phyloP scores from a whole-genome alignment of 2,329 filamentous ascomycete genomes.

The Calonectria leucothoes region DNA sequence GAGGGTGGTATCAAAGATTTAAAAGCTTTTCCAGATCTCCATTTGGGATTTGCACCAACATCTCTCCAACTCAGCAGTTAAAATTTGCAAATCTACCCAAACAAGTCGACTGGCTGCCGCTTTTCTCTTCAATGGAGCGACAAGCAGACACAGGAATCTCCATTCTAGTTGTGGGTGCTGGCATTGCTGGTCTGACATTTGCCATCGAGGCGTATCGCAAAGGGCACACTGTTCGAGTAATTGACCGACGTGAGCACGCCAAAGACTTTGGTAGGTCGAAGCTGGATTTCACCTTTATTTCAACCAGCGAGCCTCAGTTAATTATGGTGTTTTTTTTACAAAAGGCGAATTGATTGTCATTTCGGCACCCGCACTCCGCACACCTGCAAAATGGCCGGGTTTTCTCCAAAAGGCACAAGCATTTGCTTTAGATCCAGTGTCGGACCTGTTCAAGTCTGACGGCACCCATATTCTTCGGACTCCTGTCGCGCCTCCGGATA shows the following conservation, averaged over 20 bases:
- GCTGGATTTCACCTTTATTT: rapidly evolving
- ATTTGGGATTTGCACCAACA: background rate
- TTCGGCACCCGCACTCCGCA: background rate
- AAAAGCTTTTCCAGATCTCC: background rate
- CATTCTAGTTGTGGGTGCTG: background rate
- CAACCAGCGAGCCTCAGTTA: background rate
- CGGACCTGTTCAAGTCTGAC: background rate
- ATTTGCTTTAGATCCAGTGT: background rate
- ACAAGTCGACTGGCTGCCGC: rapidly evolving
- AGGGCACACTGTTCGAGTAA: background rate
- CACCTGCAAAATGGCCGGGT: background rate
- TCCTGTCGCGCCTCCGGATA: background rate
- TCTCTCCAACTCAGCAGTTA: background rate
- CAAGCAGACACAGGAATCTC: background rate
- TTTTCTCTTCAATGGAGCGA: background rate
- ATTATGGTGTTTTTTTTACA: background rate
- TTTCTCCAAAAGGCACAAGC: background rate
- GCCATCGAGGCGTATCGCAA: background rate
- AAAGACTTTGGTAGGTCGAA: background rate
- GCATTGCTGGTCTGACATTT: background rate
- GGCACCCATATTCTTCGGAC: background rate
- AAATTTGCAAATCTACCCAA: background rate
- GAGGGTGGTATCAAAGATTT: background rate
- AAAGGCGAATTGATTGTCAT: background rate
- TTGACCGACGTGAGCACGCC: background rate